Conservation (phyloP, 805 yeast species). For the Cyberlindnera mycetangii region DNA sequence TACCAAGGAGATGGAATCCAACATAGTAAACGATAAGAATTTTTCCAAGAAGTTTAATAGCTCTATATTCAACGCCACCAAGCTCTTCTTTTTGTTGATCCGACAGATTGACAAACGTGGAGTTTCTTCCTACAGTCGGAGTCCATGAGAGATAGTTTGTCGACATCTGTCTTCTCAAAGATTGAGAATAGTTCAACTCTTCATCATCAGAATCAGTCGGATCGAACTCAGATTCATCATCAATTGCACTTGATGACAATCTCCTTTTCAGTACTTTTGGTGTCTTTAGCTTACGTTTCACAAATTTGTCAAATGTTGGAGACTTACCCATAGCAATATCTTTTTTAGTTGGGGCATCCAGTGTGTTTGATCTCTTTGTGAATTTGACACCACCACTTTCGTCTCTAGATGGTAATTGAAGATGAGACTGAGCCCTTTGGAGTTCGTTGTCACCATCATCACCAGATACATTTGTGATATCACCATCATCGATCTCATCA, state of each 20-base stretch:
- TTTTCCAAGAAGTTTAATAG: conserved; percentile 70
- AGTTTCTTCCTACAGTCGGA: conserved; percentile 91
- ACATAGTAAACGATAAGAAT: conserved; percentile 66
- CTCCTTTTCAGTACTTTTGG: conserved; percentile 29
- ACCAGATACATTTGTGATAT: conserved; percentile 8
- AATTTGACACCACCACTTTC: conserved; percentile 36
- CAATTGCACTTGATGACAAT: conserved; percentile 26
- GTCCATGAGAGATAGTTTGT: conserved; percentile 80
- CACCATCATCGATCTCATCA: conserved; percentile 5
- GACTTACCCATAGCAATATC: conserved; percentile 30
- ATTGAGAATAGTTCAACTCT: conserved; percentile 31
- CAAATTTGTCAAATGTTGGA: conserved; percentile 47
- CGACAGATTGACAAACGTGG: conserved; percentile 79
- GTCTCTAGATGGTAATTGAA: conserved; percentile 35
- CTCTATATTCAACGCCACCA: conserved; percentile 96
- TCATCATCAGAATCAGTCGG: conserved; percentile 25
- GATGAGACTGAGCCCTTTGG: conserved; percentile 32
- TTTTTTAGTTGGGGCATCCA: conserved; percentile 35
- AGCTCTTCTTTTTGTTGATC: conserved; percentile 87
- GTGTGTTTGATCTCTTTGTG: conserved; percentile 45
- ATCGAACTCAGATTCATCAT: conserved; percentile 17
- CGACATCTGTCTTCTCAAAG: conserved; percentile 39
- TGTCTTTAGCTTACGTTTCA: conserved; percentile 32
- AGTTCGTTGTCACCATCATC: conserved; percentile 26
- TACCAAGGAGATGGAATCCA: conserved; percentile 65